A percentile compares a stretch with the other conserved stretches of the same genome.
These are phyloP conservation scores for Exophiala mesophila DNA, from an alignment of 2,329 filamentous ascomycete species.

Conservation along the genomic window DNA sequence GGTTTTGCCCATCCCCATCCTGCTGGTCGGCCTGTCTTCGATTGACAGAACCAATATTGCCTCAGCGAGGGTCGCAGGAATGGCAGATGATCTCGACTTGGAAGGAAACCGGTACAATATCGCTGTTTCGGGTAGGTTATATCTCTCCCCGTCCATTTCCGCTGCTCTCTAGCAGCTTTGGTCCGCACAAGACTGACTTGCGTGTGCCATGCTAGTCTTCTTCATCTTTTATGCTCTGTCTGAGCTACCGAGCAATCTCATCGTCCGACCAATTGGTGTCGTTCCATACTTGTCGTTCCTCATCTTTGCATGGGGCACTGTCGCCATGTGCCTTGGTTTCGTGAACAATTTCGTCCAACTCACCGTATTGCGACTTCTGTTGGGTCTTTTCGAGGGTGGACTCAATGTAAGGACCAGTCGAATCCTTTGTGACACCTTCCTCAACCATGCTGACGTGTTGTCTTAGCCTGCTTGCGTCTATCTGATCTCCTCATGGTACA, in stretches of 20 bases:
- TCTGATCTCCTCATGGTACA: constrained; percentile 17
- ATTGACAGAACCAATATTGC: constrained; percentile 32
- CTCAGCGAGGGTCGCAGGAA: constrained; percentile 30
- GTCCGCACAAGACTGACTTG: background rate
- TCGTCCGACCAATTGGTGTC: constrained; percentile 26
- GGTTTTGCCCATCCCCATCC: constrained; percentile 1
- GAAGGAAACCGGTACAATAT: constrained; percentile 45
- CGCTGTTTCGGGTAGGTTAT: constrained; percentile 30
- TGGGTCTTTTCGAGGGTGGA: constrained; percentile 33
- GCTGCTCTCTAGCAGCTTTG: background rate
- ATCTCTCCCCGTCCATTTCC: background rate
- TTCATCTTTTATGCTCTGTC: constrained; percentile 51
- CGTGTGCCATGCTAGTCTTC: constrained; percentile 44
- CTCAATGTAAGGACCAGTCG: constrained; percentile 8
- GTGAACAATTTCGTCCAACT: constrained; percentile 13
- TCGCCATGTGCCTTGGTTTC: constrained; percentile 34
- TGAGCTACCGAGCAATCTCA: constrained; percentile 43
- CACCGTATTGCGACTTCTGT: constrained; percentile 32
- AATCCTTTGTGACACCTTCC: background rate
- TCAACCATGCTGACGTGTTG: background rate
- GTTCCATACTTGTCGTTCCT: constrained; percentile 2
- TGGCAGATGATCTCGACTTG: constrained; percentile 29
- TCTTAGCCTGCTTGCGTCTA: constrained; percentile 8
- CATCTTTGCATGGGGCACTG: constrained; percentile 12
- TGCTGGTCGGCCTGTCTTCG: constrained; percentile 1